Conservation (phyloP, 805 yeast species). For the Kuraishia cidri region DNA sequence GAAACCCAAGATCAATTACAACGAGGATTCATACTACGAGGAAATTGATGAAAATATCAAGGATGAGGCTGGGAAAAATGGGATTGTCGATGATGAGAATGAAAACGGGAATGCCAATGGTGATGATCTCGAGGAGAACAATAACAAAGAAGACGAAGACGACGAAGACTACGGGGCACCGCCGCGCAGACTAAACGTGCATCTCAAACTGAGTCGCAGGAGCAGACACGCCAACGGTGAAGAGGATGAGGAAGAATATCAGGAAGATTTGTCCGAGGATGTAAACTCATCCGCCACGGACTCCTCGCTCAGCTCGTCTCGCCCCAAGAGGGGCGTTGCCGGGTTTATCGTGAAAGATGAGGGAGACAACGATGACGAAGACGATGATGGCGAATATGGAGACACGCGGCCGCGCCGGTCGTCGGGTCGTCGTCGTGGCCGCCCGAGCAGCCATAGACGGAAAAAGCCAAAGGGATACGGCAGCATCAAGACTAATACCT, state of each 20-base stretch:
- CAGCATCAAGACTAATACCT: not conserved
- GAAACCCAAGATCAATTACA: slow-evolving; percentile 3
- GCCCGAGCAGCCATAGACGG: not conserved
- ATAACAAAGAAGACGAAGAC: not conserved
- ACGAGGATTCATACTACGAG: slow-evolving; percentile 3
- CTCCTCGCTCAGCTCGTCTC: no score
- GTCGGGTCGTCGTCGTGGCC: no score
- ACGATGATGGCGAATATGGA: not conserved
- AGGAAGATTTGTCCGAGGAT: slow-evolving; percentile 1
- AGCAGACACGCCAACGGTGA: not conserved
- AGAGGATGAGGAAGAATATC: slow-evolving; percentile 1
- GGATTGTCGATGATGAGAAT: slow-evolving; percentile 1
- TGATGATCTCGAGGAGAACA: not conserved
- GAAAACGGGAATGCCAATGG: not conserved
- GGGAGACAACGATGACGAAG: slow-evolving; percentile 1
- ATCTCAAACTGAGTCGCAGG: no score
- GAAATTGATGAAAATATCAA: not conserved
- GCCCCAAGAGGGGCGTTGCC: no score
- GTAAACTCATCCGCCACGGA: no score
- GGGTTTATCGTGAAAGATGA: slow-evolving; percentile 3
- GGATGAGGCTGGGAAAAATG: slow-evolving; percentile 2
- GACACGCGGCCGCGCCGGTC: no score
- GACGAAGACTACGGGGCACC: no score
- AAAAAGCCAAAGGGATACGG: not conserved
- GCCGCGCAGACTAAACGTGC: no score